Evolutionary conservation across 2,329 filamentous ascomycete species (phyloP).

Genomic region (Ophiostoma ulmi): DNA sequence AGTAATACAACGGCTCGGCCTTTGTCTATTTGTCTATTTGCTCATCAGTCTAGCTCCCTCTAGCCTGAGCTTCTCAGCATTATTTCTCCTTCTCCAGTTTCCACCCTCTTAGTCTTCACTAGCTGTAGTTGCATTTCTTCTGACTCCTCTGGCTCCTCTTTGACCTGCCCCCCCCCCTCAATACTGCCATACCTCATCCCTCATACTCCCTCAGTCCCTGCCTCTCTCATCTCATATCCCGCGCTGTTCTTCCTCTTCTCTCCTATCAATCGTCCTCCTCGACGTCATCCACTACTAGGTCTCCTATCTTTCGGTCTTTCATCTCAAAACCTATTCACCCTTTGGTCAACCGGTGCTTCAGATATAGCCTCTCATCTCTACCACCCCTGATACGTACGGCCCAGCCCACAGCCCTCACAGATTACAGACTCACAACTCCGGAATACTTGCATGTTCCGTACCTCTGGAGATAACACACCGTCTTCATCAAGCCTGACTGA

Average conservation of each 20-base stretch:
- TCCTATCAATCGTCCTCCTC: neutral
- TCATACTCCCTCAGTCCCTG: no score
- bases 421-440: neutral
- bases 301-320: slow-evolving; percentile 3
- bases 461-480: slow-evolving; percentile 9
- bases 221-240: slow-evolving; percentile 1
- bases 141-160: no score
- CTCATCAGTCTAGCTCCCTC: no score
- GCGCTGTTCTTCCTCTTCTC: neutral
- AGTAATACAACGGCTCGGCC: no score
- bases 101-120: neutral
- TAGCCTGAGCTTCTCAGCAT: no score
- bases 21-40: no score
- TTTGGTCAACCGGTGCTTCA: neutral
- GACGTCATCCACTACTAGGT: slow-evolving; percentile 1
- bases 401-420: neutral
- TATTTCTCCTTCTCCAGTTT: no score
- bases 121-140: neutral
- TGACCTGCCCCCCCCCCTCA: no score
- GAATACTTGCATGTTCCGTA: neutral
- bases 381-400: neutral
- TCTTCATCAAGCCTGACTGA: neutral
- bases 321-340: neutral
- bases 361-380: neutral
- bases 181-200: neutral